Percentiles rank a stretch among this genome's conserved stretches.
Evolutionary conservation across 2,329 filamentous ascomycete genomes (phyloP).

Genomic region (Fragosphaeria purpurea): DNA sequence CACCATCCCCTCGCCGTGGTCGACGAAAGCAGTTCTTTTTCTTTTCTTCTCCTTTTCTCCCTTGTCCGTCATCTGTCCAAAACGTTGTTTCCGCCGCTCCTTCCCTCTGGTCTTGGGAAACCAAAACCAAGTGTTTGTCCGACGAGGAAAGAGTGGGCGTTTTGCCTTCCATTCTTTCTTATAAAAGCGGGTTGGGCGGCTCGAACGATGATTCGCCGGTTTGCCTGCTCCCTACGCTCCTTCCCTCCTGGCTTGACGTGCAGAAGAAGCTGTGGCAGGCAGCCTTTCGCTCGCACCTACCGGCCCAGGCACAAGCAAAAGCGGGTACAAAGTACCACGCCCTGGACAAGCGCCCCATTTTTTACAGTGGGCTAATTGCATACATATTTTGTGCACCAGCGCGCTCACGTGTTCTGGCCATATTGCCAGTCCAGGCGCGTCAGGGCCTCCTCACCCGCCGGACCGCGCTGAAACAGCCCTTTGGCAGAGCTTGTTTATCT

Average conservation of each 20-base stretch:
- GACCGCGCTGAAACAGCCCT: no score
- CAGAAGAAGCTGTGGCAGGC: background rate
- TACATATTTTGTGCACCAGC: constrained; percentile 3
- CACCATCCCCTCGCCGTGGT: constrained; percentile 1
- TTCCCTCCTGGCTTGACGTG: no score
- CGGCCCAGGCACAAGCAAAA: no score
- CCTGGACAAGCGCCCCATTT: background rate
- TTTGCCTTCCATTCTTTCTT: background rate
- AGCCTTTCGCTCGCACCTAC: background rate
- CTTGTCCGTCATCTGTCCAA: background rate
- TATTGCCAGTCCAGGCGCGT: constrained; percentile 3
- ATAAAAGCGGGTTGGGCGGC: background rate
- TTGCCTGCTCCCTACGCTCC: background rate
- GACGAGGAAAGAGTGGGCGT: constrained; percentile 2
- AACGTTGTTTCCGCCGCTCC: background rate
- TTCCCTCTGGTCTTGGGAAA: constrained; percentile 1
- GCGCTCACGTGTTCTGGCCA: constrained; percentile 15
- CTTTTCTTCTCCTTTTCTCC: background rate
- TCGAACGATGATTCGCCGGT: constrained; percentile 2
- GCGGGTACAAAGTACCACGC: no score
- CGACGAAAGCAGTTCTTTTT: background rate
- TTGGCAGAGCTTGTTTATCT: background rate
- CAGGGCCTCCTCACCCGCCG: background rate
- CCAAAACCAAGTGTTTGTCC: background rate
- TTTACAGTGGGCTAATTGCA: no score